A percentile compares a stretch with the other conserved stretches of the same genome.
These are phyloP conservation scores for Acacia confusa DNA, from an alignment of 306 rosid species.

Conservation along the genomic window DNA sequence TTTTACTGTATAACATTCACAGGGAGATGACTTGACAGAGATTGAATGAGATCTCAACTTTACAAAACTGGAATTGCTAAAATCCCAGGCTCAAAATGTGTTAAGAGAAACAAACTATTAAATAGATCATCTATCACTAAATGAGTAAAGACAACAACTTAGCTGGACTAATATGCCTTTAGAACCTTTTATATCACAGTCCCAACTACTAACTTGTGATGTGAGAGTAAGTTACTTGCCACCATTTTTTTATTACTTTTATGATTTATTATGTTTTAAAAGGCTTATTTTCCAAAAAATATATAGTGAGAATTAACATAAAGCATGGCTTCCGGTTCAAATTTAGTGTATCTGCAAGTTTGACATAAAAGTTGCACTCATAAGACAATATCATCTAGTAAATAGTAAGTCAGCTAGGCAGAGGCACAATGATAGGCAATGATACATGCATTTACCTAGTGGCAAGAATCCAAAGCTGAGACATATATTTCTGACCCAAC, in stretches of 20 bases:
- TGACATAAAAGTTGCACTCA: conserved; percentile 3
- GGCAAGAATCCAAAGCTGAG: conserved; percentile 4
- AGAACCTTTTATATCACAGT: neutral
- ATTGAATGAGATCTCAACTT: conserved; percentile 25
- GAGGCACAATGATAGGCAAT: neutral
- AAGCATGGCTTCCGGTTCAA: conserved; percentile 8
- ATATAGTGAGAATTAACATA: neutral
- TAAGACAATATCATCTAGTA: conserved; percentile 8
- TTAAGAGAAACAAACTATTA: neutral
- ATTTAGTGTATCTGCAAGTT: neutral
- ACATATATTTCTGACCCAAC: conserved; percentile 7
- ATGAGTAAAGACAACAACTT: neutral
- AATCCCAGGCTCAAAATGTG: conserved; percentile 4
- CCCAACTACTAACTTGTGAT: neutral
- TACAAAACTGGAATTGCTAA: conserved; percentile 16
- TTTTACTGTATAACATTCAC: conserved; percentile 5
- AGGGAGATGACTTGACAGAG: conserved; percentile 14
- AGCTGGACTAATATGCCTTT: neutral
- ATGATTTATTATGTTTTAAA: neutral
- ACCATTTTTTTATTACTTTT: neutral
- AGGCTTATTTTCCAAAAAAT: neutral
- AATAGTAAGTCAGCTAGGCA: conserved; percentile 22
- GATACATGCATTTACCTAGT: neutral
- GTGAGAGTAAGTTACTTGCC: neutral
- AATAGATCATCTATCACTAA: conserved; percentile 13